Base-by-base conservation (phyloP, 2,329 filamentous ascomycete genomes). In the Rutstroemia sp. region DNA sequence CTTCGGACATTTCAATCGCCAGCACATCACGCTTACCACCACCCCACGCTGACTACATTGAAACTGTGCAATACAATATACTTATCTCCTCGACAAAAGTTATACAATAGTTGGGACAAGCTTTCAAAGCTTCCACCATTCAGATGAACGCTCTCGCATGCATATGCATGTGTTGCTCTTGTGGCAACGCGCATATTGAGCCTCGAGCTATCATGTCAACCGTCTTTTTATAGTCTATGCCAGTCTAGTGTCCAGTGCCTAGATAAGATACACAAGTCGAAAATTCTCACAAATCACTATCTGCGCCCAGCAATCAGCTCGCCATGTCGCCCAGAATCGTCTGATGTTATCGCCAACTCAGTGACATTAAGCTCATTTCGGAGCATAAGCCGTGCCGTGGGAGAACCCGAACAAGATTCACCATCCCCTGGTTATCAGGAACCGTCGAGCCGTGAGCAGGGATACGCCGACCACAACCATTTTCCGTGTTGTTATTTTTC, bases 321-420 rank as follows among this genome's bases (percentile, higher is more conserved):
- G n/a, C 30, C 30, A 27, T 56, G 23, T 4, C 21, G 19, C 8
- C 10, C 30, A 1, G 9, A 34, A 12, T 5, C 30, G 12, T 34
- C 30, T 5, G 30, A 34, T 49, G 37, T 54, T 34, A 8, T 49
- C 27, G 52, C 53, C 47, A 55, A 50, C 18, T 25, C n/a, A 16
- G 27, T 23, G 25, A 39, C 42, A 10, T 27, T 44, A 34, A 39
- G 39, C 18, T 23, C 9, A 25, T 50, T 51, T 55, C 46, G 53
- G 53, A 30, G 23, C 30, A 14, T 16, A 50, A 55, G 27, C 53
- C 46, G 53, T 50, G 27, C 46, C 46, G 38, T 55, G 53, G 46
- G 49, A 55, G 42, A 21, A 16, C 19, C 53, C 53, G 25, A 55
- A 50, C 14, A 34, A 53, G 51, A 38, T 27, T 54, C 34, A 41